Conservation (phyloP, 306 rosid genomes). For the Calophaca sinica region DNA sequence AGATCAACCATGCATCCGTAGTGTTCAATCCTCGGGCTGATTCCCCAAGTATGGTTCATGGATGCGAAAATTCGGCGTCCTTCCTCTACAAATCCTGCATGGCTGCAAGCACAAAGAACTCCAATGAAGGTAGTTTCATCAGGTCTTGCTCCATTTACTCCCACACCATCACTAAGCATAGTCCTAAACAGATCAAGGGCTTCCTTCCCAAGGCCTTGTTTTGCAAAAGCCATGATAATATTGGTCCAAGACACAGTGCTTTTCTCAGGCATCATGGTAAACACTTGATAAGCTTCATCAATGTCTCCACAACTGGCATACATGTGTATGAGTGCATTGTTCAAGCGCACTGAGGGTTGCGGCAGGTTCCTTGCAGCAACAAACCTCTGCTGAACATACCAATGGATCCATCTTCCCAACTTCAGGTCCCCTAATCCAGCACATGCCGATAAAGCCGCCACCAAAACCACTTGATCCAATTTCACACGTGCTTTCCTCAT, state of each 20-base stretch:
- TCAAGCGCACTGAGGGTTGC: constrained; percentile 57
- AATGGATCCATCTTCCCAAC: constrained; percentile 76
- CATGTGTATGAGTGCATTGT: constrained; percentile 86
- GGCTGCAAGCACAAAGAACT: constrained; percentile 81
- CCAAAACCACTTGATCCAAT: constrained; percentile 68
- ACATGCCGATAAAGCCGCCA: constrained; percentile 75
- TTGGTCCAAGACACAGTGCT: constrained; percentile 81
- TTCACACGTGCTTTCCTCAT: constrained; percentile 70
- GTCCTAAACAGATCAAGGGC: constrained; percentile 65
- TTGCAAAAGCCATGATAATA: constrained; percentile 74
- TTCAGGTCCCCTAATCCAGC: constrained; percentile 71
- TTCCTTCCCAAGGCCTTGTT: constrained; percentile 73
- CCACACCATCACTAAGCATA: constrained; percentile 59
- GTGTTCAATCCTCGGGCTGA: constrained; percentile 74
- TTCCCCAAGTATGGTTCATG: constrained; percentile 64
- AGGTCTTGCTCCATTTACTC: constrained; percentile 59
- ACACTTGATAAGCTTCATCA: constrained; percentile 63
- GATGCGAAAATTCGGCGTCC: constrained; percentile 62
- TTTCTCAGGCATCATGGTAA: constrained; percentile 57
- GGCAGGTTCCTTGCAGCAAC: constrained; percentile 23
- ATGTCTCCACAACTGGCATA: constrained; percentile 72
- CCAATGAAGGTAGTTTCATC: constrained; percentile 78
- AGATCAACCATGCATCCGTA: constrained; percentile 93
- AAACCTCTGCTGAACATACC: constrained; percentile 53
- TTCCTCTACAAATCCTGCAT: constrained; percentile 69